Percentiles rank a stretch among this genome's conserved stretches.
phyloP scores from a whole-genome alignment of 2,329 filamentous ascomycete species.

The Sphaceloma murrayae region DNA sequence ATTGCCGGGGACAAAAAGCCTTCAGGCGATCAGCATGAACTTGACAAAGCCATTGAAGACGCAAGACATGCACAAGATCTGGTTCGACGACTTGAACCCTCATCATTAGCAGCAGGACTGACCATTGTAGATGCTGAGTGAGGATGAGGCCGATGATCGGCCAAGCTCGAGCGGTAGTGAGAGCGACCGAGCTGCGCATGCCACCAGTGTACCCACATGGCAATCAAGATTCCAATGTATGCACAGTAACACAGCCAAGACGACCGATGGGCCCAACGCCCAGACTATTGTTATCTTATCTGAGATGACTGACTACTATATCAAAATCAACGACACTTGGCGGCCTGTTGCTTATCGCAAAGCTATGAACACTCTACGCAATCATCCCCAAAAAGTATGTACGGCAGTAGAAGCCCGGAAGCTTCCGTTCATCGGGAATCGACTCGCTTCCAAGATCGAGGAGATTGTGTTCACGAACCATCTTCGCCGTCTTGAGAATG shows the following conservation, averaged over 20 bases:
- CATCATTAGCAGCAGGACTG: background rate
- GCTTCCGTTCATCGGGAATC: conserved; percentile 59
- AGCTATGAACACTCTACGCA: conserved; percentile 62
- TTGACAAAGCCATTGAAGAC: conserved; percentile 22
- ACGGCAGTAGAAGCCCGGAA: conserved; percentile 59
- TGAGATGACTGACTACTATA: conserved; percentile 71
- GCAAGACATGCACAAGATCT: conserved; percentile 21
- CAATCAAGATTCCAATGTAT: conserved; percentile 49
- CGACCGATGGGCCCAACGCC: conserved; percentile 56
- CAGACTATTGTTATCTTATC: conserved; percentile 67
- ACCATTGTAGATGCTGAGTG: conserved; percentile 21
- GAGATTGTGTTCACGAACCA: conserved; percentile 71
- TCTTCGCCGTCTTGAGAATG: conserved; percentile 62
- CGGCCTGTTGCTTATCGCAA: conserved; percentile 65
- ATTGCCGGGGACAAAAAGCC: background rate
- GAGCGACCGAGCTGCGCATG: background rate
- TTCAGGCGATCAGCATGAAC: conserved; percentile 15
- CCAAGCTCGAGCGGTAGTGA: conserved; percentile 3
- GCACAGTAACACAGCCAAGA: conserved; percentile 43
- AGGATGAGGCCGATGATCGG: conserved; percentile 10
- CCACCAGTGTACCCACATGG: conserved; percentile 18
- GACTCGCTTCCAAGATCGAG: conserved; percentile 76
- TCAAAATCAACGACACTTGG: conserved; percentile 66
- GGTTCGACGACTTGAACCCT: background rate
- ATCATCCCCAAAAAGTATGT: conserved; percentile 52